These are phyloP conservation scores for slime mould (Dictyostelium discoideum) DNA, from an alignment of 78 protist species.

Conservation along the genomic window DNA sequence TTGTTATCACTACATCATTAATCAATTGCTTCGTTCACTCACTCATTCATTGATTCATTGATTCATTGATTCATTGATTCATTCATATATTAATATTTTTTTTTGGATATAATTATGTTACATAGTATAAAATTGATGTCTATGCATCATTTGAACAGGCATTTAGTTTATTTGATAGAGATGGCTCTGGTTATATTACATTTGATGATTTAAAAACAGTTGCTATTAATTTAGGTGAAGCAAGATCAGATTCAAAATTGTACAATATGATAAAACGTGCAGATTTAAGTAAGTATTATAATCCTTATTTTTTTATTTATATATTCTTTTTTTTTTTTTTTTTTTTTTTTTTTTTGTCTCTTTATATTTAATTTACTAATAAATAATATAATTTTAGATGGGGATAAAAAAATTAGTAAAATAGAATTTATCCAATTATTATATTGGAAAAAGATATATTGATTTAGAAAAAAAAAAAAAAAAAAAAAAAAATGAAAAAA, in stretches of 20 bases:
- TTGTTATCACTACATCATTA: background rate
- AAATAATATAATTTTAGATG: background rate
- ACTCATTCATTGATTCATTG: too few species aligned
- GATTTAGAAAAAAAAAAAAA: background rate
- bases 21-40: too few species aligned
- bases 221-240: slow-evolving; percentile 1
- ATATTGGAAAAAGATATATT: slow-evolving; percentile 1
- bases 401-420: background rate
- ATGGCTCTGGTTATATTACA: slow-evolving; percentile 3
- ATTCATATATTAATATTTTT: too few species aligned
- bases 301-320: too few species aligned
- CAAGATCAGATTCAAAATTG: background rate
- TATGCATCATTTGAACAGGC: background rate
- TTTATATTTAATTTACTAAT: too few species aligned
- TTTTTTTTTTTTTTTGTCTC: too few species aligned
- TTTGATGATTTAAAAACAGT: slow-evolving; percentile 3
- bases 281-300: background rate
- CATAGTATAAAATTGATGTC: slow-evolving; percentile 1
- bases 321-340: too few species aligned
- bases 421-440: slow-evolving; percentile 3
- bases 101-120: too few species aligned
- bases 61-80: too few species aligned
- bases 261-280: slow-evolving; percentile 3
- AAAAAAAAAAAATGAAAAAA: background rate
- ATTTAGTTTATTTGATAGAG: slow-evolving; percentile 13